These are phyloP conservation scores for Pinus tabuliformis DNA, from an alignment of 75 land plant genomes.

Conservation along the genomic window DNA sequence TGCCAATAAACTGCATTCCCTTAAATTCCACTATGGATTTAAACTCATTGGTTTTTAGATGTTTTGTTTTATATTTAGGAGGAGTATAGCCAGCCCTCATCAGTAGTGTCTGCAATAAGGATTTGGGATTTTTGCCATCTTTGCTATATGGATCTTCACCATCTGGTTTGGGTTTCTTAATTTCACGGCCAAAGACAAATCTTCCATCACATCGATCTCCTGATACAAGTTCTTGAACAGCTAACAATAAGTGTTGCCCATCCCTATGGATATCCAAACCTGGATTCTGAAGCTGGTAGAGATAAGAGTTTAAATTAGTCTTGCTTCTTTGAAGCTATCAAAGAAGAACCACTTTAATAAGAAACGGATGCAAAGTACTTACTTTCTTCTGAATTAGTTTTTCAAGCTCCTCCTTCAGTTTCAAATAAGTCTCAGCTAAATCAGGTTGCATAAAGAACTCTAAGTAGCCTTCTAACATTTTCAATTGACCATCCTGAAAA, in stretches of 20 bases:
- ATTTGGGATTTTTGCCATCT: conserved; percentile 67
- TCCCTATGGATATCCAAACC: conserved; percentile 68
- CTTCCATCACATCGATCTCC: conserved; percentile 87
- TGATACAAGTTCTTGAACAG: conserved; percentile 77
- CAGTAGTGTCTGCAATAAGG: conserved; percentile 69
- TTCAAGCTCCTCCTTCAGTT: conserved; percentile 79
- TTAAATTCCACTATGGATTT: conserved; percentile 78
- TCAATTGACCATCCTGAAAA: conserved; percentile 79
- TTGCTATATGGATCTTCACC: conserved; percentile 10
- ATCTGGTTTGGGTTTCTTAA: conserved; percentile 24
- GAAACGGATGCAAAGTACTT: conserved; percentile 1
- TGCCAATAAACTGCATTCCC: conserved; percentile 87
- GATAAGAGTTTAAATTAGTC: not conserved
- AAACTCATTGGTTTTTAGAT: conserved; percentile 74
- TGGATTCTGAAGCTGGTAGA: conserved; percentile 70
- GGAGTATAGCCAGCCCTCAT: conserved; percentile 73
- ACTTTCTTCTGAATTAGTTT: conserved; percentile 78
- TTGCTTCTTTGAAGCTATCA: not conserved
- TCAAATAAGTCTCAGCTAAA: conserved; percentile 61
- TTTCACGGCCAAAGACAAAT: conserved; percentile 87
- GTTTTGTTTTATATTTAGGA: conserved; percentile 87
- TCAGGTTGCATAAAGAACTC: conserved; percentile 89
- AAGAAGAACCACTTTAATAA: not conserved
- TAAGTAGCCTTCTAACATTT: conserved; percentile 82
- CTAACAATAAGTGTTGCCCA: conserved; percentile 76